Conservation (phyloP, 1,139 yeast species). For the Yamadazyma triangularis region DNA sequence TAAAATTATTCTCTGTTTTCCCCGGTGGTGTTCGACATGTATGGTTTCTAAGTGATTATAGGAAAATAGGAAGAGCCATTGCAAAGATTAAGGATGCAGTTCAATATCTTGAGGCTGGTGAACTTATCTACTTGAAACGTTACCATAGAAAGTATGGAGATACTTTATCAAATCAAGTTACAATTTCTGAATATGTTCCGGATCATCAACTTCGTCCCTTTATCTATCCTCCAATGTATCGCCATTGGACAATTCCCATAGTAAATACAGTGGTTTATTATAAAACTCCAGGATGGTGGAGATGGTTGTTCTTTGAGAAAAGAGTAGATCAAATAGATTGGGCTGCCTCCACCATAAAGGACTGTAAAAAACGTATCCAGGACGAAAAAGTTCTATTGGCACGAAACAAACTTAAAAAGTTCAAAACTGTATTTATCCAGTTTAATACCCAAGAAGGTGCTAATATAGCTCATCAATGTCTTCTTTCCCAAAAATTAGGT, state of each 20-base stretch:
- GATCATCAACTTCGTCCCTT: slow-evolving; percentile 7
- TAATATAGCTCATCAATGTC: slow-evolving; percentile 50
- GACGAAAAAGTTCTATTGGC: slow-evolving; percentile 16
- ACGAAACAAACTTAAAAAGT: slow-evolving; percentile 16
- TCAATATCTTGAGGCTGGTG: slow-evolving; percentile 35
- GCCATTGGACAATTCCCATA: slow-evolving; percentile 7
- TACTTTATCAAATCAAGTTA: slow-evolving; percentile 4
- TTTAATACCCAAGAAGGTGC: slow-evolving; percentile 48
- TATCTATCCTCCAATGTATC: slow-evolving; percentile 34
- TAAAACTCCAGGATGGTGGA: slow-evolving; percentile 26
- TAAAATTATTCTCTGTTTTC: slow-evolving; percentile 24
- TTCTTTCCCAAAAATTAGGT: slow-evolving; percentile 41
- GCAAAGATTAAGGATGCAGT: slow-evolving; percentile 29
- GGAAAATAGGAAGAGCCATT: slow-evolving; percentile 26
- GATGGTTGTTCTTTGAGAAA: slow-evolving; percentile 21
- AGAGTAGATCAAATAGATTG: slow-evolving; percentile 21
- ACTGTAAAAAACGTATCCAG: slow-evolving; percentile 17
- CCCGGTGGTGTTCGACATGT: slow-evolving; percentile 46
- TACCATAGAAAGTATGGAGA: slow-evolving; percentile 9
- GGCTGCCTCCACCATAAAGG: slow-evolving; percentile 22
- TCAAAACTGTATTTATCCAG: slow-evolving; percentile 47
- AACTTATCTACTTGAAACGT: slow-evolving; percentile 15
- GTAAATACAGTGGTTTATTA: slow-evolving; percentile 3
- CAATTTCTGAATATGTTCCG: no score
- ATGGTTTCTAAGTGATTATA: slow-evolving; percentile 49